phyloP scores from a whole-genome alignment of 805 yeast species.

The Diddensiella santjacobensis region DNA sequence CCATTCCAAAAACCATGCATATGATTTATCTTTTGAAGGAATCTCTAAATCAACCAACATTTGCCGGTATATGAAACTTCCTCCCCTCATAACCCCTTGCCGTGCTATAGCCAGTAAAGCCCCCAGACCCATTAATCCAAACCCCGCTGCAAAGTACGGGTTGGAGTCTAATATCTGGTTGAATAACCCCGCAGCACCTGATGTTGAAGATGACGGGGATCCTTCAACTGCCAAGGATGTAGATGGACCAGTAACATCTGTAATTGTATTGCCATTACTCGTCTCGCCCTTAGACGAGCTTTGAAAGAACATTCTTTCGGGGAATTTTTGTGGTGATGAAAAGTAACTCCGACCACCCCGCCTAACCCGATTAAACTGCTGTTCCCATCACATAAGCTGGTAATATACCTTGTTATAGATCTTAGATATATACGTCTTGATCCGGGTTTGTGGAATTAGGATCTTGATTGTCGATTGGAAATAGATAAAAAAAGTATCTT shows the following conservation, averaged over 20 bases:
- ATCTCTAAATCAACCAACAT: constrained; percentile 89
- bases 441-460: too few relatives aligned
- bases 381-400: too few relatives aligned
- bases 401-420: too few relatives aligned
- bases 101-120: constrained; percentile 78
- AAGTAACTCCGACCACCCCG: too few relatives aligned
- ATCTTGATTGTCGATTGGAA: too few relatives aligned
- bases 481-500: too few relatives aligned
- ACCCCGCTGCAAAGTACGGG: constrained; percentile 98
- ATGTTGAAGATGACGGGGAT: background rate
- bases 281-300: too few relatives aligned
- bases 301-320: too few relatives aligned
- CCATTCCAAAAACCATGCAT: constrained; percentile 95
- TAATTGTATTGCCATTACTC: too few relatives aligned
- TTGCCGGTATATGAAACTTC: constrained; percentile 72
- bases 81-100: constrained; percentile 57
- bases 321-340: too few relatives aligned
- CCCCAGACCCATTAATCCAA: constrained; percentile 95
- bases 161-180: constrained; percentile 47
- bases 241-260: background rate
- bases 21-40: constrained; percentile 88
- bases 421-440: too few relatives aligned
- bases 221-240: background rate
- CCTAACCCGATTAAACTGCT: too few relatives aligned
- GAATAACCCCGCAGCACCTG: background rate